Base-by-base conservation (phyloP, 257 asterid species). In the Penstemon eatonii region DNA sequence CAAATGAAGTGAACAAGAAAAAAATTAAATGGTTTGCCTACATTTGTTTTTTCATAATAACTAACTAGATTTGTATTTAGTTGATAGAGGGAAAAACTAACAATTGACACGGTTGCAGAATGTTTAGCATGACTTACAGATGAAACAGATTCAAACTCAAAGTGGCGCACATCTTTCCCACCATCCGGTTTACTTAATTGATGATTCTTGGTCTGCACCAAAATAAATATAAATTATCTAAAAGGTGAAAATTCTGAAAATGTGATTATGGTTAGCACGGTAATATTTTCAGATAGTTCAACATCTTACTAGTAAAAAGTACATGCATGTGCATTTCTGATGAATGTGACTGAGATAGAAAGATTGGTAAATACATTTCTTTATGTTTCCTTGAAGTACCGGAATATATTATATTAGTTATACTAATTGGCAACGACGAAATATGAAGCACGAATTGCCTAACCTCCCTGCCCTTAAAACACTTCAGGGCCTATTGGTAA, bases 91-190 rank as follows among this genome's bases (percentile, higher is more conserved):
- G 25, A 56, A 75, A 67, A 45, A 13, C 4, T 41, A 8, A 64
- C 49, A 71, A 7, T 44, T 59, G 59, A 69, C 33, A 47, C 2
- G 58, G 67, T 56, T 57, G 19, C 39, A 68, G 67, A 68, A 70
- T 54, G 67, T 58, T 72, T 61, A 66, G 68, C 65, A 62, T n/a
- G 41, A 74, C 96, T 87, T 84, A 93, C 99, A 57, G 92, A 84
- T 74, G 99, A 90, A 85, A 84, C 89, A 79, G 91, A 88, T 79
- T 90, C 95, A 74, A 93, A 87, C 76, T 93, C 99, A 67, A 93
- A 70, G 82, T 90, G 97, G 25, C 81, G 86, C 18, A 93, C 96
- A 75, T 90, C 99, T 84, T 88, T 93, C 67, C 86, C 89, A 25
- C 81, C 70, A 47, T 75, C 91, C 58, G 66, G 76, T 73, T 79